Evolutionary conservation across 2,329 filamentous ascomycete species (phyloP).

Genomic region (Chalaropsis ovoidea): DNA sequence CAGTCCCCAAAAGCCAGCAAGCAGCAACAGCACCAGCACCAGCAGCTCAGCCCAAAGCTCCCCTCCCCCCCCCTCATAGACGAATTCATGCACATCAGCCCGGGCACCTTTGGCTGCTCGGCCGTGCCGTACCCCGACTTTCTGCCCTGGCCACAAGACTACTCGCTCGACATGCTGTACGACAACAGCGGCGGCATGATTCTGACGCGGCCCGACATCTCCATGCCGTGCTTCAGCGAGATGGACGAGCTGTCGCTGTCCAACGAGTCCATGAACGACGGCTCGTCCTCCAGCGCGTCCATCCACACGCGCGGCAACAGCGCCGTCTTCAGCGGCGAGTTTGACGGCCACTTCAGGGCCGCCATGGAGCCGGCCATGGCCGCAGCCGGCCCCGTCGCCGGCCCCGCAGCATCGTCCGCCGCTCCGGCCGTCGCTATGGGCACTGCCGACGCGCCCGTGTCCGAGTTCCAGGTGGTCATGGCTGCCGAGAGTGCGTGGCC

Average conservation of each 20-base stretch:
- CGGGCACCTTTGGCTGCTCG: constrained; percentile 32
- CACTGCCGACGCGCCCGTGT: constrained; percentile 26
- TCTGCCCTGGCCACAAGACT: constrained; percentile 37
- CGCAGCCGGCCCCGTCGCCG: constrained; percentile 26
- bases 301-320: constrained; percentile 41
- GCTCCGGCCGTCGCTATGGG: not conserved
- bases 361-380: constrained; percentile 30
- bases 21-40: constrained; percentile 27
- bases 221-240: constrained; percentile 34
- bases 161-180: constrained; percentile 37
- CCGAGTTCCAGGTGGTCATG: constrained; percentile 41
- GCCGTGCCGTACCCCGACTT: constrained; percentile 38
- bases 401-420: not conserved
- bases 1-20: constrained; percentile 34
- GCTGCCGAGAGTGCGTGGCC: constrained; percentile 44
- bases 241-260: constrained; percentile 34
- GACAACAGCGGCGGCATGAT: constrained; percentile 31
- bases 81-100: constrained; percentile 36
- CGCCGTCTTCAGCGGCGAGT: constrained; percentile 37
- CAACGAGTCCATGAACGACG: constrained; percentile 27
- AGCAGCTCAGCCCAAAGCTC: constrained; percentile 27
- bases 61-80: constrained; percentile 30
- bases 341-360: constrained; percentile 32
- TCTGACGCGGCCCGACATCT: constrained; percentile 32
- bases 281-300: constrained; percentile 36